Evolutionary conservation across 129 eudicot species (phyloP).

Genomic region (Flaveria robusta): DNA sequence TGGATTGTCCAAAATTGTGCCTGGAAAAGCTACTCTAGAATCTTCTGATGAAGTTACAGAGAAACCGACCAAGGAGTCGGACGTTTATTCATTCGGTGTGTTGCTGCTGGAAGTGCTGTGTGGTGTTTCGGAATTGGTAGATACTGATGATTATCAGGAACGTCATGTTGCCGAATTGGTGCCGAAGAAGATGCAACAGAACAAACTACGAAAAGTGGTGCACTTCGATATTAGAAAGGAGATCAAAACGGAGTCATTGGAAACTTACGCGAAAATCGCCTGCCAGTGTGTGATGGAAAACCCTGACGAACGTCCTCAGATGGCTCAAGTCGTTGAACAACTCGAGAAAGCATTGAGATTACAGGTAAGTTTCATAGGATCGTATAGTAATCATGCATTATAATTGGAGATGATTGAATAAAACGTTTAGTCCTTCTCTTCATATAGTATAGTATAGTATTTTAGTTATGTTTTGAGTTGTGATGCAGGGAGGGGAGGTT

Average conservation of each 20-base stretch:
- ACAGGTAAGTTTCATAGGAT: conserved; percentile 17
- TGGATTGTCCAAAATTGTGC: conserved; percentile 32
- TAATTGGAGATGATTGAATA: neutral
- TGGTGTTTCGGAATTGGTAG: conserved; percentile 36
- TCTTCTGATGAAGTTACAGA: conserved; percentile 15
- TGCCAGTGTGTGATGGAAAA: conserved; percentile 22
- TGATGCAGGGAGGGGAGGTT: conserved; percentile 37
- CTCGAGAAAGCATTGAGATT: conserved; percentile 40
- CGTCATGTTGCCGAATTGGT: conserved; percentile 42
- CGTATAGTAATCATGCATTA: neutral
- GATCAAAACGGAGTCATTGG: conserved; percentile 30
- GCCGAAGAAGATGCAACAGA: conserved; percentile 35
- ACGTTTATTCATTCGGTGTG: conserved; percentile 38
- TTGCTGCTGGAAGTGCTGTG: conserved; percentile 35
- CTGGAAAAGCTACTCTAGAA: conserved; percentile 24
- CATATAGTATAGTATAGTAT: too few species aligned
- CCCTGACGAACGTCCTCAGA: conserved; percentile 35
- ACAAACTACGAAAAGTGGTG: conserved; percentile 26
- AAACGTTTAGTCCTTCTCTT: too few species aligned
- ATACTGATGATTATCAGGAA: conserved; percentile 41
- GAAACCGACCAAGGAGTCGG: conserved; percentile 26
- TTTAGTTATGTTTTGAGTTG: conserved; percentile 16
- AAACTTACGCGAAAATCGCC: conserved; percentile 34
- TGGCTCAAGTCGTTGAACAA: conserved; percentile 30
- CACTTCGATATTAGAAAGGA: conserved; percentile 33